Evolutionary conservation across 192 early-diverging fungal genomes (phyloP), one percentile per base, ranked within the genome.

Genomic region (Coemansia sp.): DNA sequence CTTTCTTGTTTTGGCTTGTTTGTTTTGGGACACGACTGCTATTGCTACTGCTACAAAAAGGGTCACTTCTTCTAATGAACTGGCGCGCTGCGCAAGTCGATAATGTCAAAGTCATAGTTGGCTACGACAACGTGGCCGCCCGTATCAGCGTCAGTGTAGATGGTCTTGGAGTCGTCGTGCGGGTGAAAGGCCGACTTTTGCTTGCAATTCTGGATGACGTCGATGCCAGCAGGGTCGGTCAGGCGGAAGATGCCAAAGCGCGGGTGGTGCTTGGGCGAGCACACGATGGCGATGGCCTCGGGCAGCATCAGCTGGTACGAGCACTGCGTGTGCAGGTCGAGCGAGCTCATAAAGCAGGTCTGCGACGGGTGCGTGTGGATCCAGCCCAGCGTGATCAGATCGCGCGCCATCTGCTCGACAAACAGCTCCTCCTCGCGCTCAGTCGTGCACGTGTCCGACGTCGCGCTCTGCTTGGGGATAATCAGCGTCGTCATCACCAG

Each of bases 331-430:
- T 96, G 95, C 54, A 96, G 69, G 70, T 96, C 95, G 11, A 96
- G 87, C 5, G 94, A 96, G 68, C 90, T 92, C 90, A 96, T 89
- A 67, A 96, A 96, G 68, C 95, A 96, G 6, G 95, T 89, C 79
- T 96, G 95, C n/a, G 92, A 89, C 20, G 95, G 95, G 74, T 96
- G 94, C 4, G 93, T 95, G 80, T 94, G 93, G 49, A 94, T 93
- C 95, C 95, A 96, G 24, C 95, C 95, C 38, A 96, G 71, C 8
- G 93, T 92, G 46, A 96, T 75, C 42, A 96, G 65, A 11, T 96
- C 89, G 25, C 88, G 68, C 29, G 87, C 74, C 59, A 89, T 89
- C 65, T 92, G 90, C 66, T 86, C 89, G 40, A 89, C 89, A 79
- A 94, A 89, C 24, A 96, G 47, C 40, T 94, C 93, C 70, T 93